Evolutionary conservation across 768 basidiomycete species (phyloP).

Genomic region (Candolleomyces eurysporus): DNA sequence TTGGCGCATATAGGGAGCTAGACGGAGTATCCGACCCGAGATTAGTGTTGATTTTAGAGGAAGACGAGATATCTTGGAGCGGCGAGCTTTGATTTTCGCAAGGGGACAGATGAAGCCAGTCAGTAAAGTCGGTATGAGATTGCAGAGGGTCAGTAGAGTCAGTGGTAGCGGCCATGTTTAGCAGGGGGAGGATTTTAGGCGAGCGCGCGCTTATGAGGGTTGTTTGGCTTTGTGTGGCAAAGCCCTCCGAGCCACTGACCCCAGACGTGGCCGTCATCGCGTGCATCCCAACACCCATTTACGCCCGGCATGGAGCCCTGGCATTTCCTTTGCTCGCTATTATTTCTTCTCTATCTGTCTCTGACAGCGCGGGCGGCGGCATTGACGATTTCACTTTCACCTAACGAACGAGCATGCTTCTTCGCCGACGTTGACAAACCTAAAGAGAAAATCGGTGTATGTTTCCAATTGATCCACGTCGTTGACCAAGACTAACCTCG

Average conservation of each 20-base stretch:
- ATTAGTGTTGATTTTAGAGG: conserved; percentile 17
- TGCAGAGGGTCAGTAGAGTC: neutral
- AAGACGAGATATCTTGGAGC: conserved; percentile 20
- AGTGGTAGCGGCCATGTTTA: neutral
- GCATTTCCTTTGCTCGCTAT: conserved; percentile 27
- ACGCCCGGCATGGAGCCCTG: conserved; percentile 12
- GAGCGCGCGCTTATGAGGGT: neutral
- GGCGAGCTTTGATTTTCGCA: conserved; percentile 11
- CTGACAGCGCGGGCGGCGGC: conserved; percentile 52
- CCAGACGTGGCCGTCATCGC: conserved; percentile 18
- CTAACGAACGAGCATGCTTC: conserved; percentile 87
- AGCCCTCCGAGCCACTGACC: neutral
- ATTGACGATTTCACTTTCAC: conserved; percentile 72
- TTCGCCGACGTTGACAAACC: conserved; percentile 96
- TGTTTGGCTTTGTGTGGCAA: conserved; percentile 1
- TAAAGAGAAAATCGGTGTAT: conserved; percentile 86
- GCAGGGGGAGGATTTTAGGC: neutral
- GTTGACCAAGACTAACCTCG: conserved; percentile 7
- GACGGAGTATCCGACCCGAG: conserved; percentile 9
- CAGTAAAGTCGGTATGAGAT: conserved; percentile 22
- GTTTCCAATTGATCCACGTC: conserved; percentile 23
- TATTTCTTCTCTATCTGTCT: conserved; percentile 36
- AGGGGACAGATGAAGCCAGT: conserved; percentile 29
- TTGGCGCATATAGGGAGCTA: conserved; percentile 3
- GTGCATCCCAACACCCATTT: neutral